Conservation (phyloP, 2,329 filamentous ascomycete species). For the Colletotrichum spaethianum region DNA sequence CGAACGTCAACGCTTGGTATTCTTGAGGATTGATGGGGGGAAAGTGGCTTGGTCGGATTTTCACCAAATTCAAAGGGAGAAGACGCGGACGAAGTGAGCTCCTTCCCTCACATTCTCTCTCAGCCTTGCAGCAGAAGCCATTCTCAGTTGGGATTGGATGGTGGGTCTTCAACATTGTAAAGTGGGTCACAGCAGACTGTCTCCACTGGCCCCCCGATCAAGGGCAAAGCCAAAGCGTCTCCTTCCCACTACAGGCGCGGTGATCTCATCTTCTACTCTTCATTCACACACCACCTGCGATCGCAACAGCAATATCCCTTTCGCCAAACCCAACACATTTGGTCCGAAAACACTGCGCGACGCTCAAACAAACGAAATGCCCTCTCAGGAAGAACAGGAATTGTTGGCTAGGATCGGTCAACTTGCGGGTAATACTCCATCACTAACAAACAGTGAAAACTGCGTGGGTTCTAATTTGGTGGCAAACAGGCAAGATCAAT, state of each 20-base stretch:
- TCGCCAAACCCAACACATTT: not conserved
- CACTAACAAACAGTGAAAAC: conserved; percentile 40
- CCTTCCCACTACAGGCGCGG: conserved; percentile 5
- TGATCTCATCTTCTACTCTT: conserved; percentile 19
- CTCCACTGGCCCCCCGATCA: conserved; percentile 4
- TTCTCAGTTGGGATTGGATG: conserved; percentile 30
- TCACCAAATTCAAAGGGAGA: conserved; percentile 6
- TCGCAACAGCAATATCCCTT: conserved; percentile 3
- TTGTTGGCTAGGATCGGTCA: conserved; percentile 68
- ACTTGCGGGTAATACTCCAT: conserved; percentile 59
- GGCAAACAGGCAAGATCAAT: conserved; percentile 79
- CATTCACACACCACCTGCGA: not conserved
- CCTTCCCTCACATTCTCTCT: conserved; percentile 15
- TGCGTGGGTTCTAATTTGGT: conserved; percentile 13
- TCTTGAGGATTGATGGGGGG: too few species aligned
- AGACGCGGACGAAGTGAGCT: conserved; percentile 10
- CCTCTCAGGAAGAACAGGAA: conserved; percentile 63
- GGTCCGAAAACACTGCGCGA: too few species aligned
- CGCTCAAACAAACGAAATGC: conserved; percentile 3
- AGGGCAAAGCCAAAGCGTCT: conserved; percentile 27
- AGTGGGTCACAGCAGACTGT: not conserved
- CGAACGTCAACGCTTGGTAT: not conserved
- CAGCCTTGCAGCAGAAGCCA: conserved; percentile 37
- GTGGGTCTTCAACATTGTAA: not conserved
- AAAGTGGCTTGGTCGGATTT: not conserved